Evolutionary conservation across 768 basidiomycete genomes (phyloP).

Genomic region (Leccinellum albellum): DNA sequence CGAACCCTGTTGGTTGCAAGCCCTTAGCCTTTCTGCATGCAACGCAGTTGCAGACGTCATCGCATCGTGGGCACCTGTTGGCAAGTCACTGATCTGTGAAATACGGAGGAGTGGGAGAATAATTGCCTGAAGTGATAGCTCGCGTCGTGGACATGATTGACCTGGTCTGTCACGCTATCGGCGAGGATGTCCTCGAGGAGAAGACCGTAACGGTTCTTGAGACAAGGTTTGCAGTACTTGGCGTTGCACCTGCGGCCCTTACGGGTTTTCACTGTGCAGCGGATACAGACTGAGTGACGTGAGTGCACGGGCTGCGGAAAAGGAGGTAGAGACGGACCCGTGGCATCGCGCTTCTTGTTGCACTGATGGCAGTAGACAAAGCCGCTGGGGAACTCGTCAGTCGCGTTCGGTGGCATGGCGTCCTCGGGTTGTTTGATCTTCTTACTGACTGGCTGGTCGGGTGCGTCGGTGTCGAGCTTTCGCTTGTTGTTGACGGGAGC

Average conservation of each 20-base stretch:
- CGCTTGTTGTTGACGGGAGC: slow-evolving; percentile 44
- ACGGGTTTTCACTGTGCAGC: slow-evolving; percentile 35
- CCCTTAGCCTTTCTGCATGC: slow-evolving; percentile 63
- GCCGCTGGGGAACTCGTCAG: slow-evolving; percentile 34
- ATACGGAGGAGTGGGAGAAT: slow-evolving; percentile 5
- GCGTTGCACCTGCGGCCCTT: slow-evolving; percentile 45
- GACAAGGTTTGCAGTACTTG: slow-evolving; percentile 63
- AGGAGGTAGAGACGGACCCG: slow-evolving; percentile 36
- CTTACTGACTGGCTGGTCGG: slow-evolving; percentile 17
- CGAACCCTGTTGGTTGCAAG: slow-evolving; percentile 56
- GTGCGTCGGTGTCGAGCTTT: slow-evolving; percentile 37
- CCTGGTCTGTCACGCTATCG: slow-evolving; percentile 28
- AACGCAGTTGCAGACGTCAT: slow-evolving; percentile 63
- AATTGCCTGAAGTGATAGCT: slow-evolving; percentile 53
- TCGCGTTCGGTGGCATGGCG: slow-evolving; percentile 12
- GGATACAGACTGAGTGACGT: slow-evolving; percentile 30
- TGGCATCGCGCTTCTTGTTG: slow-evolving; percentile 52
- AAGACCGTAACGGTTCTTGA: slow-evolving; percentile 62
- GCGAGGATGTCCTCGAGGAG: slow-evolving; percentile 41
- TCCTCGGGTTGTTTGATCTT: slow-evolving; percentile 30
- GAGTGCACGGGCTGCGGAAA: slow-evolving; percentile 4
- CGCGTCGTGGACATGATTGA: slow-evolving; percentile 27
- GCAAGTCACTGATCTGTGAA: slow-evolving; percentile 12
- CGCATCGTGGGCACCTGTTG: slow-evolving; percentile 65
- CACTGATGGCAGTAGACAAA: slow-evolving; percentile 71